Conservation (phyloP, 352 stramenopile species). For the Phytophthora citricola region DNA sequence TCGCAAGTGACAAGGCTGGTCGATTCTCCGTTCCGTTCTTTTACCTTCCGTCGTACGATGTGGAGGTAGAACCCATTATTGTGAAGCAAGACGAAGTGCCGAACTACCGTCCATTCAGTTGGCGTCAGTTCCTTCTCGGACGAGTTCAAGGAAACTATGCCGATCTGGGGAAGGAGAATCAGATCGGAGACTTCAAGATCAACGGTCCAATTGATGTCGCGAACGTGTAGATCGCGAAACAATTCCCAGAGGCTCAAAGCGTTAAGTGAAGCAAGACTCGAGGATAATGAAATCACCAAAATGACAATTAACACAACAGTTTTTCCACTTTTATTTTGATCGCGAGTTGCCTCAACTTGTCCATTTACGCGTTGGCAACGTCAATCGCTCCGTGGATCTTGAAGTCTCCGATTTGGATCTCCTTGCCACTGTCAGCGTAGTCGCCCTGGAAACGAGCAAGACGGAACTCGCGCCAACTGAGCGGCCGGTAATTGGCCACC, state of each 20-base stretch:
- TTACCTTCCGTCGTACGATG: slow-evolving; percentile 72
- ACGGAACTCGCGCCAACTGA: slow-evolving; percentile 91
- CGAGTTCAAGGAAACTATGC: slow-evolving; percentile 12
- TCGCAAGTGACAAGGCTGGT: slow-evolving; percentile 38
- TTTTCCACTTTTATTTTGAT: too few species aligned
- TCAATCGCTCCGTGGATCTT: slow-evolving; percentile 25
- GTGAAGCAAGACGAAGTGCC: slow-evolving; percentile 31
- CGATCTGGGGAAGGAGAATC: slow-evolving; percentile 17
- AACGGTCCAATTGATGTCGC: slow-evolving; percentile 5
- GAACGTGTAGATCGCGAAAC: slow-evolving; percentile 2
- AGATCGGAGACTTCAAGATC: slow-evolving; percentile 20
- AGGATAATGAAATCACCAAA: too few species aligned
- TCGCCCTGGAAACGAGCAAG: slow-evolving; percentile 90
- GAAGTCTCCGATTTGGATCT: slow-evolving; percentile 93
- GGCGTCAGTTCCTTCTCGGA: slow-evolving; percentile 19
- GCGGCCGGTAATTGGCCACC: slow-evolving; percentile 63
- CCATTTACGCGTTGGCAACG: slow-evolving; percentile 9
- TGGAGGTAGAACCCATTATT: slow-evolving; percentile 65
- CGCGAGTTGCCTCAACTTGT: not conserved
- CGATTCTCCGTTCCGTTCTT: slow-evolving; percentile 70
- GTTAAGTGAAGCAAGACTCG: too few species aligned
- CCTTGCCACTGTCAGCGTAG: slow-evolving; percentile 91
- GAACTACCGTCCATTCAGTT: slow-evolving; percentile 90
- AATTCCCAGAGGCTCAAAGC: not conserved
- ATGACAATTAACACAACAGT: too few species aligned